Evolutionary conservation across 495 filamentous ascomycete genomes (phyloP), one percentile per base, ranked within the genome.

Genomic region (Monascus purpureus): DNA sequence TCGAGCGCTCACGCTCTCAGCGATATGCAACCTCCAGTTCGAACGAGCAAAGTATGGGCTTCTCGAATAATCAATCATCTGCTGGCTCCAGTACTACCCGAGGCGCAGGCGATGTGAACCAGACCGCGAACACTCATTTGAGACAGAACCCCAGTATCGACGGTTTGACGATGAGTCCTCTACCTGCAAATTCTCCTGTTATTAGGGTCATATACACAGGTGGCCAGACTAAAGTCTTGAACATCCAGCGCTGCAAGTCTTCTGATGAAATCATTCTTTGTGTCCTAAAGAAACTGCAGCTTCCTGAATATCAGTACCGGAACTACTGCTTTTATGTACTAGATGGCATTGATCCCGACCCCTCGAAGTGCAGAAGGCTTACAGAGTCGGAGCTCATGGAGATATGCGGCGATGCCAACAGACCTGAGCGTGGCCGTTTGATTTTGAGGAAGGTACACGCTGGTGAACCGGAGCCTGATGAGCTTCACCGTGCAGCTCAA

Each of bases 141-240:
- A 53, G 40, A 34, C 75, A 75, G 32, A 76, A 76, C 43, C 73
- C 74, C 19, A 87, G 80, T 47, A 65, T 84, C 36, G 84, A 94
- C 46, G 77, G 74, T 31, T 71, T 83, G 25, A 73, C 82, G 19
- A 85, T 93, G 65, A 77, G 80, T 19, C 70, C 77, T 33, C 63
- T 93, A 32, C 86, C 84, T 15, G 63, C 68, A 24, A 78, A 82
- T 46, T 77, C 83, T 45, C 75, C 82, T 25, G 72, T 92, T 30
- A 90, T 95, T 37, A 72, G 84, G 25, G 81, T 96, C 23, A 94
- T 96, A 44, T 93, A 87, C 38, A 82, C 77, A 17, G 83, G 79
- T 26, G 80, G 84, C n/a, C 75, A 80, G 35, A 93, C 85, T 18
- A 86, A 87, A 51, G 85, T 93, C 5, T 70, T 96, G 33, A 82